Conservation (phyloP, 768 basidiomycete species). For the Dentipellis fragilis region DNA sequence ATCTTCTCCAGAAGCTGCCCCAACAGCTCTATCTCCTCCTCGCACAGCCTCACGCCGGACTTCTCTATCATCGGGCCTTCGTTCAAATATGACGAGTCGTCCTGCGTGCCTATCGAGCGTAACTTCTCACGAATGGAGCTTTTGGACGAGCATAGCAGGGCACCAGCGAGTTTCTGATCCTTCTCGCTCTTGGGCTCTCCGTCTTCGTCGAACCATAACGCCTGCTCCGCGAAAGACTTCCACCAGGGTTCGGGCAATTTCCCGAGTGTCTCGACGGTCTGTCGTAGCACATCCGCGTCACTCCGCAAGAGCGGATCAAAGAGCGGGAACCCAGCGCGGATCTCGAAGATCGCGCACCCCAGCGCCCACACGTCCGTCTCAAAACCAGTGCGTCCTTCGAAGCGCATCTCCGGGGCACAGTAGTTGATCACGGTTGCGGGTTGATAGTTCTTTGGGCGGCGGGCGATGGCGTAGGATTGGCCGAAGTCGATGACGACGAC, state of each 20-base stretch:
- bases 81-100: not conserved
- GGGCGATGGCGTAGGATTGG: constrained; percentile 21
- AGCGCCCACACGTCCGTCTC: constrained; percentile 31
- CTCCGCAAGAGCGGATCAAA: constrained; percentile 28
- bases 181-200: not conserved
- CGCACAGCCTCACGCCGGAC: not conserved
- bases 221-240: constrained; percentile 21
- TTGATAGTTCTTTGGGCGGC: constrained; percentile 21
- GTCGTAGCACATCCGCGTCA: constrained; percentile 21
- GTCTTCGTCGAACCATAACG: constrained; percentile 21
- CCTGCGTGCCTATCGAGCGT: not conserved
- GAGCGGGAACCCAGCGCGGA: constrained; percentile 30
- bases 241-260: constrained; percentile 33
- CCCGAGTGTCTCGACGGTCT: constrained; percentile 29
- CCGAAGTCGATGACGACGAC: constrained; percentile 29
- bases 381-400: constrained; percentile 20
- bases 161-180: not conserved
- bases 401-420: constrained; percentile 26
- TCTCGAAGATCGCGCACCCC: constrained; percentile 32
- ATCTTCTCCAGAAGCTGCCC: not conserved
- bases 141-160: not conserved
- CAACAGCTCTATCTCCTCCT: not conserved
- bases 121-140: not conserved
- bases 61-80: not conserved
- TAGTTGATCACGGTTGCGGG: constrained; percentile 24